Evolutionary conservation across 345 rosid genomes (phyloP), one percentile per base, ranked within the genome.

Genomic region (Lumnitzera racemosa): DNA sequence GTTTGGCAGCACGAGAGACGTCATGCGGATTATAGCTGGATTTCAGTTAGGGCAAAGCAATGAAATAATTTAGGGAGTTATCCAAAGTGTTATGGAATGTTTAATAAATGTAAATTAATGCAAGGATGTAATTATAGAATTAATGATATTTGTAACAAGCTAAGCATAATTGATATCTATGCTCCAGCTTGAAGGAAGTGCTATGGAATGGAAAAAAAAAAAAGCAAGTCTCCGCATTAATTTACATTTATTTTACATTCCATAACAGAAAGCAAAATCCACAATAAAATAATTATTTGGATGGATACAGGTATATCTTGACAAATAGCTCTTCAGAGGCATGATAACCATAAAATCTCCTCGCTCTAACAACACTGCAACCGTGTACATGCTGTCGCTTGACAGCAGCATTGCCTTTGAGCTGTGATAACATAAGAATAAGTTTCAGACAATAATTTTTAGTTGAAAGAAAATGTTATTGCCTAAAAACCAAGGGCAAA

Each of bases 281-380:
- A 29, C 49, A 23, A 8, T 4, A 20, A 53, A 46, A 70, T 16
- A 20, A 27, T 9, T 17, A 20, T 36, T 3, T 55, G 31, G 24
- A 70, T 16, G 97, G 99, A 94, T 90, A 90, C 97, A 94, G 60
- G 64, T 84, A 81, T 67, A 94, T 86, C 82, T 94, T 94, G 72
- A 90, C 62, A 81, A 90, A 94, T 16, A 89, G 81, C 79, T 87
- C 97, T 72, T 92, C 99, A 4, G 74, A 72, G 61, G 91, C 67
- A 69, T 87, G 84, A 67, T 84, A 90, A 51, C 99, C 99, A 76
- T 92, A 92, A 76, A 92, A 81, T 69, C 70, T 85, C 84, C 76
- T 87, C 2, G 87, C 99, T 53, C 85, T 82, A 43, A 94, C 97
- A 75, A 87, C 80, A 70, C 80, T 74, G 75, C 83, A 87, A 53